phyloP scores from a whole-genome alignment of 148 eudicot genomes.

The Fallopia convolvulus region DNA sequence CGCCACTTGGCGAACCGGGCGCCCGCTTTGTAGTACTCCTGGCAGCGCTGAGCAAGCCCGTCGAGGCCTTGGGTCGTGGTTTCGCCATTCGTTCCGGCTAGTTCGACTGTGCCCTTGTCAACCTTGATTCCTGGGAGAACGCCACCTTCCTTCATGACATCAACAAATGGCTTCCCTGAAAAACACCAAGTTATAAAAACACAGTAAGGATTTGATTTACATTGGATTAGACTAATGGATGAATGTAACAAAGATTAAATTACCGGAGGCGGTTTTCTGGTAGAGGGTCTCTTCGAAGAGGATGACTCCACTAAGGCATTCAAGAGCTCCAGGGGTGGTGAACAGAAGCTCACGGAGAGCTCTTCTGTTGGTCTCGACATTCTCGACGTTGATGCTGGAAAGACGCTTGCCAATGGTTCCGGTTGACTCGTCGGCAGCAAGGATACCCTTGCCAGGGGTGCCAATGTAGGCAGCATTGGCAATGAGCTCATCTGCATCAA shows the following conservation, averaged over 20 bases:
- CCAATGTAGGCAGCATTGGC: conserved; percentile 30
- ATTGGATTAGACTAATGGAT: neutral
- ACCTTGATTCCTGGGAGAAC: conserved; percentile 92
- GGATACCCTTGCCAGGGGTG: conserved; percentile 95
- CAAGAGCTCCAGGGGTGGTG: conserved; percentile 70
- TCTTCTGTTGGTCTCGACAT: conserved; percentile 74
- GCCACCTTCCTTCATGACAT: conserved; percentile 62
- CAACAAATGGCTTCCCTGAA: conserved; percentile 82
- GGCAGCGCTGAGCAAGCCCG: conserved; percentile 60
- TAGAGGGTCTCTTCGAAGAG: conserved; percentile 89
- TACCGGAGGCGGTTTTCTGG: conserved; percentile 77
- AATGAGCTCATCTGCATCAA: conserved; percentile 19
- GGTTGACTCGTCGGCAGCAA: conserved; percentile 94
- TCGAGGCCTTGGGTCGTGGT: conserved; percentile 92
- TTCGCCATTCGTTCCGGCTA: conserved; percentile 85
- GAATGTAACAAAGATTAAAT: neutral
- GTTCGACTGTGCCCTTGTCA: conserved; percentile 81
- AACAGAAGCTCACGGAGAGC: conserved; percentile 95
- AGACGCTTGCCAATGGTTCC: conserved; percentile 89
- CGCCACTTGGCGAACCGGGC: conserved; percentile 87
- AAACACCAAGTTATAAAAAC: neutral
- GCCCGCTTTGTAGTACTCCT: conserved; percentile 66
- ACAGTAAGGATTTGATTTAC: neutral
- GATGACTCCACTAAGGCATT: conserved; percentile 82
- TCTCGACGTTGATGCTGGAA: conserved; percentile 80